Conservation (phyloP, 192 early-diverging fungal species). For the Gamsiella multidivaricata region DNA sequence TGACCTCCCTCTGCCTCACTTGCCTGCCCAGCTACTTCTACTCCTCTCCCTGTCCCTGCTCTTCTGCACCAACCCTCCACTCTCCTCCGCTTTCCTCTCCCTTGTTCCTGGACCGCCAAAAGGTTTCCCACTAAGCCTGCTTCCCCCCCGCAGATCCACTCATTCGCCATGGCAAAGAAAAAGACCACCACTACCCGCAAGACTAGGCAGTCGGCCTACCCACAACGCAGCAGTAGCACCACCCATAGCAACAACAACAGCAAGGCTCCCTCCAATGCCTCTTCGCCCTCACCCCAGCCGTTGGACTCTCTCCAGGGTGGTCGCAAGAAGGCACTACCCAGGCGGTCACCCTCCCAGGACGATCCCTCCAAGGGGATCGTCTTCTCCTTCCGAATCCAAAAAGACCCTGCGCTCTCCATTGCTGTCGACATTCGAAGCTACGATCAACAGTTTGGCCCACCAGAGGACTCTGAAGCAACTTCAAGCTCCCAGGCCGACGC, state of each 20-base stretch:
- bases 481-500: constrained; percentile 5
- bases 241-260: constrained; percentile 6
- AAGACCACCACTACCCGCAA: constrained; percentile 41
- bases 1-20: no score
- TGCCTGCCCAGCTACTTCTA: no score
- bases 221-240: constrained; percentile 9
- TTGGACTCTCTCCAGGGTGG: constrained; percentile 13
- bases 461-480: background rate
- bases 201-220: constrained; percentile 29
- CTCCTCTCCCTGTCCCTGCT: no score
- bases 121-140: background rate
- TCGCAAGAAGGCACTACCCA: constrained; percentile 22
- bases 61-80: background rate
- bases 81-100: background rate
- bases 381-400: constrained; percentile 48
- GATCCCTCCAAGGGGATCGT: constrained; percentile 42
- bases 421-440: constrained; percentile 42
- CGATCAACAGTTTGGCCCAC: constrained; percentile 39
- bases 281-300: constrained; percentile 38
- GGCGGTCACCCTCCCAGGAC: constrained; percentile 41
- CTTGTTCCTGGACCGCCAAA: background rate
- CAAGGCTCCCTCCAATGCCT: constrained; percentile 30
- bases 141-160: background rate
- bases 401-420: constrained; percentile 36
- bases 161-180: constrained; percentile 45